Evolutionary conservation across 1,139 yeast species (phyloP), one percentile per base, ranked within the genome.

Genomic region (Candida tropicalis): DNA sequence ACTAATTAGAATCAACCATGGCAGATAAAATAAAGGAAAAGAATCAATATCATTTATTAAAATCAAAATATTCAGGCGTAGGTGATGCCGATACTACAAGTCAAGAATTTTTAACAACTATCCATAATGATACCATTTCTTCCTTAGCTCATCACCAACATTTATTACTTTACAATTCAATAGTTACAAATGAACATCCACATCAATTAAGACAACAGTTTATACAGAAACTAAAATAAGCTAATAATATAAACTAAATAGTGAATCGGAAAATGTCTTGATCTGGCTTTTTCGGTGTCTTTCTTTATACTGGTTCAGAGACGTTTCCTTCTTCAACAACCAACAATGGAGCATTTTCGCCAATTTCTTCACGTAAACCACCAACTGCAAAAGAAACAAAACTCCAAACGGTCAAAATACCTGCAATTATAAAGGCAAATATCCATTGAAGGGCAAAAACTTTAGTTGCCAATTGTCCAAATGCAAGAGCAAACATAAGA

Each of bases 391-490:
- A 71, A 15, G 74, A 72, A 22, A 76, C 59, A 33, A 78, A 47
- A 16, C 83, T 70, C 43, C 74, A 59, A 22, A 81, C 55, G 46
- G 80, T 70, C 59, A 84, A 73, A 31, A 71, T 42, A 10, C 79
- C 82, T 11, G 86, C 68, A 51, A 86, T 85, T 44, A 77, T 63
- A 52, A 84, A 81, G 8, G 90, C 95, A 68, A 87, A 87, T 51
- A 84, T 79, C 95, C 95, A 87, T 66, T 87, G 95, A 49, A 87
- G 72, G 3, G 93, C 93, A 67, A 87, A 75, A 24, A 79, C 68
- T 66, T 79, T 84, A 44, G 81, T 77, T 57, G 82, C 73, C 47
- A 87, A 61, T 65, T 87, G 96, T 45, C 85, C 84, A 41, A 84
- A 69, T 3, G 82, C 93, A 38, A 87, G 62, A 25, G 87, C 91